phyloP scores from a whole-genome alignment of 1,284 basidiomycete species.

The Irpex sp. region DNA sequence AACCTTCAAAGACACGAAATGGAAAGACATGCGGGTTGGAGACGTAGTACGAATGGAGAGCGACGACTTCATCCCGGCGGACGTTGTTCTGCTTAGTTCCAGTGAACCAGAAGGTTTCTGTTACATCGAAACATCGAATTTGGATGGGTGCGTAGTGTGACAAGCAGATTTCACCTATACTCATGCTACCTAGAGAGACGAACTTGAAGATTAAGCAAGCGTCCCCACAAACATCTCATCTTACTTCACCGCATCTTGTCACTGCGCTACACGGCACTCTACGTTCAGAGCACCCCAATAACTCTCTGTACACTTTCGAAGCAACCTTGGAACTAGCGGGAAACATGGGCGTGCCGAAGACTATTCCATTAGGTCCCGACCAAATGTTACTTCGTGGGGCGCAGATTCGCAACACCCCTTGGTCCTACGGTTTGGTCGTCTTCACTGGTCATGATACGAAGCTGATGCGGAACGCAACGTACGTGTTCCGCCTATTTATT shows the following conservation, averaged over 20 bases:
- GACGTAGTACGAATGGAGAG: constrained; percentile 89
- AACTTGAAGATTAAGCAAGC: constrained; percentile 99
- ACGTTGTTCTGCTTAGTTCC: constrained; percentile 83
- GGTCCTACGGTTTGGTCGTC: constrained; percentile 92
- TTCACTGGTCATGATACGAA: constrained; percentile 99
- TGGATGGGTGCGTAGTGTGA: constrained; percentile 76
- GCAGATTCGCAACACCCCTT: constrained; percentile 93
- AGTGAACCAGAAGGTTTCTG: constrained; percentile 97
- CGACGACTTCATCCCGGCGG: constrained; percentile 95
- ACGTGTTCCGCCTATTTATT: constrained; percentile 29
- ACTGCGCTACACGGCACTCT: constrained; percentile 76
- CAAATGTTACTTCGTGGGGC: constrained; percentile 93
- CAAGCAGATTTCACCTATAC: constrained; percentile 2
- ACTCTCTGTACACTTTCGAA: constrained; percentile 96
- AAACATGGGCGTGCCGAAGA: constrained; percentile 57
- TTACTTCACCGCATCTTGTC: constrained; percentile 77
- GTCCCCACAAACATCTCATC: constrained; percentile 70
- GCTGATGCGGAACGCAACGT: constrained; percentile 94
- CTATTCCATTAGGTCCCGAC: constrained; percentile 90
- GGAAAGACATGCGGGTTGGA: constrained; percentile 88
- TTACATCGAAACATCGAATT: constrained; percentile 96
- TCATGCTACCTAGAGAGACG: constrained; percentile 61
- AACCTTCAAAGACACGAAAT: constrained; percentile 74
- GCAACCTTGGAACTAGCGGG: constrained; percentile 69
- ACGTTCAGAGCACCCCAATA: constrained; percentile 95